Evolutionary conservation across 352 stramenopile species (phyloP).

Genomic region (Thraustochytrium sp.): DNA sequence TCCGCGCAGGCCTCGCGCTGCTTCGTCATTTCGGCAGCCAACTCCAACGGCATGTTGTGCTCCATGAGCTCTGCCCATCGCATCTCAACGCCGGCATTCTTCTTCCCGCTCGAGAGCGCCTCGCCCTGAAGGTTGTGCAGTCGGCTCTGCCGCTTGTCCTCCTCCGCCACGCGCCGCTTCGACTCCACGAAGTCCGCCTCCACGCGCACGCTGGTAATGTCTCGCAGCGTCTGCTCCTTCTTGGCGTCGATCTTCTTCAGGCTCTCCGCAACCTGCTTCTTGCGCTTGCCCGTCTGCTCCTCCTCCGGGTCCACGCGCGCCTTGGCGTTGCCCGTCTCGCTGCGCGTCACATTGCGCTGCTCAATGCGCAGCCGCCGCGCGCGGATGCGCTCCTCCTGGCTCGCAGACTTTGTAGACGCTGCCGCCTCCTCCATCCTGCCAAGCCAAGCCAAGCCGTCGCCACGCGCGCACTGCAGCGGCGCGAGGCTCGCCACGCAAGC

Average conservation of each 20-base stretch:
- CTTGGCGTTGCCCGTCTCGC: slow-evolving; percentile 9
- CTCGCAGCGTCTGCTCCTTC: slow-evolving; percentile 69
- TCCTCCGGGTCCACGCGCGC: neutral
- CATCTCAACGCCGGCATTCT: slow-evolving; percentile 88
- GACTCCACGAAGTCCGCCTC: slow-evolving; percentile 78
- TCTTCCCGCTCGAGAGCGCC: slow-evolving; percentile 72
- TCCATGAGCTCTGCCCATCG: slow-evolving; percentile 79
- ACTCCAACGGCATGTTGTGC: slow-evolving; percentile 84
- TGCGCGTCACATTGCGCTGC: slow-evolving; percentile 13
- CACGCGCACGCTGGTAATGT: slow-evolving; percentile 82
- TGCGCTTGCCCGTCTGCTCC: slow-evolving; percentile 22
- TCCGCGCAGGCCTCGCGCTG: slow-evolving; percentile 76
- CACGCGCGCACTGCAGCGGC: neutral
- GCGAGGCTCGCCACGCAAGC: too few species aligned
- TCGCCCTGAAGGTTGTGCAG: slow-evolving; percentile 81
- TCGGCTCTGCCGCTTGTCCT: slow-evolving; percentile 71
- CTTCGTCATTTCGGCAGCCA: slow-evolving; percentile 75
- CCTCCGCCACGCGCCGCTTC: slow-evolving; percentile 75
- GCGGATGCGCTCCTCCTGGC: slow-evolving; percentile 35
- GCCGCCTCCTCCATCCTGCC: neutral
- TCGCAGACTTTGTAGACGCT: slow-evolving; percentile 4
- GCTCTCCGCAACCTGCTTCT: slow-evolving; percentile 26
- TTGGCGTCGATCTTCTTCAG: slow-evolving; percentile 58
- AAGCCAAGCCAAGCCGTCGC: too few species aligned
- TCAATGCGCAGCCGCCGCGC: slow-evolving; percentile 22